Evolutionary conservation across 2,329 filamentous ascomycete genomes (phyloP), one percentile per base, ranked within the genome.

Genomic region (Sarocladium kiliense): DNA sequence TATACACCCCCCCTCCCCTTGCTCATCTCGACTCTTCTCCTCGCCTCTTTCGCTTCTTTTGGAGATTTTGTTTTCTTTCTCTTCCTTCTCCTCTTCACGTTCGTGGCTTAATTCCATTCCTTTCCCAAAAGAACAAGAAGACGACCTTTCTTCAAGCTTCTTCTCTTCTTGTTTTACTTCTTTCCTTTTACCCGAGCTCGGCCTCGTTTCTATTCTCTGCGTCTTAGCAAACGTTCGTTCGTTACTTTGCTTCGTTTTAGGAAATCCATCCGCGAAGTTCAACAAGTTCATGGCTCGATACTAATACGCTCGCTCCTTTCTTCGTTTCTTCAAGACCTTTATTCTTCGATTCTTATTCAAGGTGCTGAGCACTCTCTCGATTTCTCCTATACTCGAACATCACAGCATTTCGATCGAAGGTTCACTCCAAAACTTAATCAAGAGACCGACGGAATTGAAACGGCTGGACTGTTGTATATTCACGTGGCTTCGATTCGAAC

Each of bases 91-190:
- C 41, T 26, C 50, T 36, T 54, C 51, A n/a, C 57, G 54, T 25
- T 51, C 37, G 37, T 55, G 27, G 19, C 55, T 56, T n/a, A 54
- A 37, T 47, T 47, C 44, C 44, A 47, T 47, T 47, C 44, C 44
- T 47, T 47, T 47, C 44, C 25, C 44, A 16, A 47, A 47, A 47
- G 21, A 18, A 44, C 11, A 9, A 44, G 18, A 30, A 47, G 44
- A 32, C 18, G 23, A 3, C 27, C n/a, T 37, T 36, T 21, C 21
- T 23, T 54, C 18, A 11, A 19, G 19, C 45, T 14, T 51, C 10
- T n/a, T 37, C 10, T 14, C 49, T 34, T 39, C 27, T 49, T 27
- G 34, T 55, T 37, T 37, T 55, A 37, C 42, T 26, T 51, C 23
- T 49, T 53, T 53, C 19, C 45, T 54, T 44, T 37, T 9, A 16